Evolutionary conservation across 495 filamentous ascomycete genomes (phyloP).

Genomic region (Penicillium salamii): DNA sequence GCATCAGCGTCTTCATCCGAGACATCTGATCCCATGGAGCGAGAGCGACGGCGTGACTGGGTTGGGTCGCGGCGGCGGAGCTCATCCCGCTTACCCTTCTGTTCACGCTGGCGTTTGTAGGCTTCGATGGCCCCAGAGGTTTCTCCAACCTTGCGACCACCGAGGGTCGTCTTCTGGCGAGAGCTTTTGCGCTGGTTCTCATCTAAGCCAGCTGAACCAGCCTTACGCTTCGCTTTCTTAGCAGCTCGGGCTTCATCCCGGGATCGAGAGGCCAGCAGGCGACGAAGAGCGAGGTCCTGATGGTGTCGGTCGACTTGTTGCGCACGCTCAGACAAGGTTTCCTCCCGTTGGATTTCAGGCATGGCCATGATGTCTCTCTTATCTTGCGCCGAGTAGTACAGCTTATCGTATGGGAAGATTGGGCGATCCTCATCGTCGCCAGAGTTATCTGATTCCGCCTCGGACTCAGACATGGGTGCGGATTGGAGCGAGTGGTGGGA

Average conservation of each 20-base stretch:
- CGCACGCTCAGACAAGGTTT: constrained; percentile 84
- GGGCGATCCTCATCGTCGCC: constrained; percentile 51
- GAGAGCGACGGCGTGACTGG: constrained; percentile 51
- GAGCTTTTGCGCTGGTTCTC: constrained; percentile 74
- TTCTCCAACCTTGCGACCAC: constrained; percentile 76
- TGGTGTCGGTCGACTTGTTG: constrained; percentile 73
- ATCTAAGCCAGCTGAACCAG: constrained; percentile 69
- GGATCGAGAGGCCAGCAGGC: constrained; percentile 67
- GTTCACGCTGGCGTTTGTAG: constrained; percentile 79
- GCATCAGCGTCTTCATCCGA: constrained; percentile 68
- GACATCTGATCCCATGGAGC: constrained; percentile 44
- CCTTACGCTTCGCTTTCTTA: constrained; percentile 80
- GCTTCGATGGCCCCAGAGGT: constrained; percentile 72
- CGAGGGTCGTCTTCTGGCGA: constrained; percentile 73
- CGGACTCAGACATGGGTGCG: constrained; percentile 81
- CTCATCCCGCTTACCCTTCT: constrained; percentile 69
- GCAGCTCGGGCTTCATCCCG: constrained; percentile 55
- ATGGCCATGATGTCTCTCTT: constrained; percentile 80
- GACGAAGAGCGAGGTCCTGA: constrained; percentile 82
- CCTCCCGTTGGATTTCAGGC: constrained; percentile 86
- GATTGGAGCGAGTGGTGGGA: constrained; percentile 76
- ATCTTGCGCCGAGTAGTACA: constrained; percentile 76
- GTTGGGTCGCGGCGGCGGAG: constrained; percentile 63
- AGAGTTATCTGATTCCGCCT: constrained; percentile 52
- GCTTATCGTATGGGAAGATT: constrained; percentile 84